These are phyloP conservation scores for Inosperma sp. DNA, from an alignment of 768 basidiomycete species.

Conservation along the genomic window DNA sequence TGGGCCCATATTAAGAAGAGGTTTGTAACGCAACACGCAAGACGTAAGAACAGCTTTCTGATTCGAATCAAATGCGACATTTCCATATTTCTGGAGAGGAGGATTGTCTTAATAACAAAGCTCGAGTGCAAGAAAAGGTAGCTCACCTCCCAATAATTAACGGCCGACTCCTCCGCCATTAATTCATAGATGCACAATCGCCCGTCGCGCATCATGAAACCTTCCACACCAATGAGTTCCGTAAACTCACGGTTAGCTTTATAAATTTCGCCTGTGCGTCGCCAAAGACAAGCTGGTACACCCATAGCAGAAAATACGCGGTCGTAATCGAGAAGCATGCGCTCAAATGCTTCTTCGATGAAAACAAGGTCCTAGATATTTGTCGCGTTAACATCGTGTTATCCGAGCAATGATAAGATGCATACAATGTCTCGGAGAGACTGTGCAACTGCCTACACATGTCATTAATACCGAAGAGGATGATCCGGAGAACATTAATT, in stretches of 20 bases:
- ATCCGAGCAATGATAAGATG: slow-evolving; percentile 11
- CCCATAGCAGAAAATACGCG: slow-evolving; percentile 94
- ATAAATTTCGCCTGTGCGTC: slow-evolving; percentile 96
- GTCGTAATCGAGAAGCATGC: slow-evolving; percentile 91
- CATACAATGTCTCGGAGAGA: slow-evolving; percentile 76
- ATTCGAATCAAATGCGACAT: slow-evolving; percentile 85
- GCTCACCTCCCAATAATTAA: slow-evolving; percentile 93
- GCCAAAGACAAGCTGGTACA: slow-evolving; percentile 95
- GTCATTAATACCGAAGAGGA: neutral
- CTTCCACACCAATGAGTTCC: slow-evolving; percentile 82
- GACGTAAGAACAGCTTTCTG: slow-evolving; percentile 93
- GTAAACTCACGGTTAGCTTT: slow-evolving; percentile 97
- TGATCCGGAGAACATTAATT: neutral
- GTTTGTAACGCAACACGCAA: slow-evolving; percentile 81
- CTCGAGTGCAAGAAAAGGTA: slow-evolving; percentile 1
- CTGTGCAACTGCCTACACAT: slow-evolving; percentile 66
- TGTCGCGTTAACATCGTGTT: neutral
- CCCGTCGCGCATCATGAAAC: slow-evolving; percentile 85
- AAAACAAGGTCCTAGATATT: slow-evolving; percentile 78
- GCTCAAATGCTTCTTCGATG: slow-evolving; percentile 97
- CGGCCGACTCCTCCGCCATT: slow-evolving; percentile 95
- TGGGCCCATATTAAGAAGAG: slow-evolving; percentile 44
- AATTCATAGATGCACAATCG: slow-evolving; percentile 95
- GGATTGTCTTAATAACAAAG: neutral
- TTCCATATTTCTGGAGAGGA: slow-evolving; percentile 79